Conservation (phyloP, 2,329 filamentous ascomycete species). For the Cercospora brassicicola region DNA sequence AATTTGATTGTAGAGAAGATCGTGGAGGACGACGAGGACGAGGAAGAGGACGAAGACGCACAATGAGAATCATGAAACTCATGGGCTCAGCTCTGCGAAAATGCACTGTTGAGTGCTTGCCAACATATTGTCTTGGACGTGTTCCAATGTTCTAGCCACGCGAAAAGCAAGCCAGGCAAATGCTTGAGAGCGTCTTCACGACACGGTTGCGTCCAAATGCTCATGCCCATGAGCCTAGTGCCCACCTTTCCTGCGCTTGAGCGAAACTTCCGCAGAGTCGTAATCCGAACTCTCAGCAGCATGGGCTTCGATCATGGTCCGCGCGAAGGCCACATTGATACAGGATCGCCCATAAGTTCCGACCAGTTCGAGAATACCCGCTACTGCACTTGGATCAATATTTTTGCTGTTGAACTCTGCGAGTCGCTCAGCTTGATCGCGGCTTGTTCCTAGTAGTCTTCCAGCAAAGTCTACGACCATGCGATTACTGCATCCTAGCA, state of each 20-base stretch:
- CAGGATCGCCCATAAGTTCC: not conserved
- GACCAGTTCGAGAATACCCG: not conserved
- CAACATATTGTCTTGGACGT: not conserved
- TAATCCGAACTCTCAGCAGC: not conserved
- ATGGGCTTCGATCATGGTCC: not conserved
- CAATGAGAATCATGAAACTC: not conserved
- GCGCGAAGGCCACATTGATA: not conserved
- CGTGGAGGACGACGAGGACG: constrained; percentile 56
- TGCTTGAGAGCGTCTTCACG: not conserved
- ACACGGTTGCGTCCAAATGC: not conserved
- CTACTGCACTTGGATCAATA: not conserved
- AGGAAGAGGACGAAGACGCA: constrained; percentile 39
- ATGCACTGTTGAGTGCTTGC: not conserved
- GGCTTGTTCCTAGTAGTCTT: not conserved
- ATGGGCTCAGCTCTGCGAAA: not conserved
- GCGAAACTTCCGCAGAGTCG: not conserved
- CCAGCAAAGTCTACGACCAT: not conserved
- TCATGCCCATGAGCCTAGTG: not conserved
- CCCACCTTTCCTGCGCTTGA: not conserved
- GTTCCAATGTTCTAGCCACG: not conserved
- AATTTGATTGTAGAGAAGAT: constrained; percentile 84
- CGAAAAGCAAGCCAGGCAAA: not conserved
- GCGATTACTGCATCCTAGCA: not conserved
- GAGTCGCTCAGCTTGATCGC: not conserved
- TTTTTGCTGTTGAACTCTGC: not conserved